phyloP scores from a whole-genome alignment of 345 rosid species.

The Aethionema arabicum region DNA sequence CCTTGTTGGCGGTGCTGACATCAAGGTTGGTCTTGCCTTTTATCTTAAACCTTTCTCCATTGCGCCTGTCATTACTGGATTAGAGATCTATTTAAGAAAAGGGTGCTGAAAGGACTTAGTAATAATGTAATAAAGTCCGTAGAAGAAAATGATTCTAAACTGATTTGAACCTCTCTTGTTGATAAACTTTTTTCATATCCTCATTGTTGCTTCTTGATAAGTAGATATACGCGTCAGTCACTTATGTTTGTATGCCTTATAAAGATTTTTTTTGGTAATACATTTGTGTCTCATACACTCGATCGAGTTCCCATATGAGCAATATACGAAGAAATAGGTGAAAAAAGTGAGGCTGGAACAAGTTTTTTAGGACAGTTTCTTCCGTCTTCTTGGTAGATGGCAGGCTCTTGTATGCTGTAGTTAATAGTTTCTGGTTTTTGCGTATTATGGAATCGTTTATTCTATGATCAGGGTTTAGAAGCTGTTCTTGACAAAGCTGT shows the following conservation, averaged over 20 bases:
- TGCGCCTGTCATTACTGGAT: neutral
- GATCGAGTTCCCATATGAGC: slow-evolving; percentile 13
- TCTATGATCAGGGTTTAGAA: slow-evolving; percentile 76
- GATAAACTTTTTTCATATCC: neutral
- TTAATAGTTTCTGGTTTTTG: slow-evolving; percentile 11
- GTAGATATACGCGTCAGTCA: slow-evolving; percentile 22
- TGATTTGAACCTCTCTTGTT: slow-evolving; percentile 16
- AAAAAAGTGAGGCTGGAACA: slow-evolving; percentile 13
- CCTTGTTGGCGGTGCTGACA: slow-evolving; percentile 97
- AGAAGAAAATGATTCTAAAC: slow-evolving; percentile 2
- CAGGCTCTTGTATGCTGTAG: slow-evolving; percentile 14
- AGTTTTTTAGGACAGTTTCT: slow-evolving; percentile 20
- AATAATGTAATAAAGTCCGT: slow-evolving; percentile 10
- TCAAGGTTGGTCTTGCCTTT: slow-evolving; percentile 57
- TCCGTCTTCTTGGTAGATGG: slow-evolving; percentile 14
- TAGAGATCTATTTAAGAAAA: slow-evolving; percentile 17
- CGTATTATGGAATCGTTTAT: slow-evolving; percentile 12
- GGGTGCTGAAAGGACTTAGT: neutral
- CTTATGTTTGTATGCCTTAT: slow-evolving; percentile 7
- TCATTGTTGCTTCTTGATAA: slow-evolving; percentile 23
- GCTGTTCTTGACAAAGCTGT: slow-evolving; percentile 98
- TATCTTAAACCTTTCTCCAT: slow-evolving; percentile 8
- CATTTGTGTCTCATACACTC: slow-evolving; percentile 3
- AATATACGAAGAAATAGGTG: slow-evolving; percentile 12
- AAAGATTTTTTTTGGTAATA: neutral